Conservation (phyloP, 345 rosid genomes). For the Lenwebbia sp. region DNA sequence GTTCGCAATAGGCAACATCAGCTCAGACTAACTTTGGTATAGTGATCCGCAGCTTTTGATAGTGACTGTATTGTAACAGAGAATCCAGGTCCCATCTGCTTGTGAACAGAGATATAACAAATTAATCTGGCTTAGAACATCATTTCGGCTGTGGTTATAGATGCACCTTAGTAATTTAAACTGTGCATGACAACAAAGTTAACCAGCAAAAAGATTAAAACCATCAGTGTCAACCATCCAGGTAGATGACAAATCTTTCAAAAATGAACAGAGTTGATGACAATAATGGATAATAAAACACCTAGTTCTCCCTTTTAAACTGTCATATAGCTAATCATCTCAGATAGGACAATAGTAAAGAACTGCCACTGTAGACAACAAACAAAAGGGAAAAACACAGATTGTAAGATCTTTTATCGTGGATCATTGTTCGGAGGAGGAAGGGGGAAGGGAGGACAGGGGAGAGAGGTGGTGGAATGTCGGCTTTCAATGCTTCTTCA, state of each 20-base stretch:
- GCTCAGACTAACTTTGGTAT: constrained; percentile 41
- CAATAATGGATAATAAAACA: background rate
- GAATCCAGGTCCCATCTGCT: constrained; percentile 93
- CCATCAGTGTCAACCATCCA: background rate
- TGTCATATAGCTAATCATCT: background rate
- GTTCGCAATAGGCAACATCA: background rate
- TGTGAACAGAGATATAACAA: background rate
- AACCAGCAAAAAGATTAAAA: background rate
- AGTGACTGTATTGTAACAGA: constrained; percentile 79
- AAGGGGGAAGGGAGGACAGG: background rate
- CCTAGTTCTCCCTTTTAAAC: background rate
- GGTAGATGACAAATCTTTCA: background rate
- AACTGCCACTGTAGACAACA: background rate
- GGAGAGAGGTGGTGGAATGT: background rate
- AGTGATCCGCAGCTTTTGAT: constrained; percentile 86
- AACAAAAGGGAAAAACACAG: background rate
- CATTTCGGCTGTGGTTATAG: background rate
- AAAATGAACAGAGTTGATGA: background rate
- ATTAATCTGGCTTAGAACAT: background rate
- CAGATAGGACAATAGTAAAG: background rate
- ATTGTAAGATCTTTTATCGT: background rate
- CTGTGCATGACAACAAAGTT: background rate
- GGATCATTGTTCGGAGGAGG: background rate
- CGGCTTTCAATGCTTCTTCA: background rate
- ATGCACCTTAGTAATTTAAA: background rate